Evolutionary conservation across 768 basidiomycete species (phyloP).

Genomic region (Pholiota conissans): DNA sequence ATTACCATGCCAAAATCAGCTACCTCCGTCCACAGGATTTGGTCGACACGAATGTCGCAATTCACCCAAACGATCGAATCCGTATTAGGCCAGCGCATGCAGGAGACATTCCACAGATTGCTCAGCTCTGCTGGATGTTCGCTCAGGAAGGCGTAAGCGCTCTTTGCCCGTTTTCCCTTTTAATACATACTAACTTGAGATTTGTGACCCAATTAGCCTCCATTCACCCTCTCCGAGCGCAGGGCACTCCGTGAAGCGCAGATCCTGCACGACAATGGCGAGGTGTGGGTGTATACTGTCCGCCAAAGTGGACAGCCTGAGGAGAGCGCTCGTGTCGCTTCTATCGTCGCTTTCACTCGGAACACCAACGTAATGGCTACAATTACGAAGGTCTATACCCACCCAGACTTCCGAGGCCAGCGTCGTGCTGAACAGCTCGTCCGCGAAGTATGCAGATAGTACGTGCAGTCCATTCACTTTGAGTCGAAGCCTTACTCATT

Average conservation of each 20-base stretch:
- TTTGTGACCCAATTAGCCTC: no score
- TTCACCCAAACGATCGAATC: slow-evolving; percentile 17
- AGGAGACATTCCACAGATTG: slow-evolving; percentile 39
- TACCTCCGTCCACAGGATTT: slow-evolving; percentile 52
- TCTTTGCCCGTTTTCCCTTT: not conserved
- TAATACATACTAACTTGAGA: no score
- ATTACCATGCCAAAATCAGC: slow-evolving; percentile 62
- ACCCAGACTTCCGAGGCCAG: slow-evolving; percentile 45
- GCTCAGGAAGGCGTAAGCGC: slow-evolving; percentile 55
- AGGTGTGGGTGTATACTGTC: slow-evolving; percentile 59
- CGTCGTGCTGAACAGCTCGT: slow-evolving; percentile 67
- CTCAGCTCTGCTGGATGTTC: slow-evolving; percentile 54
- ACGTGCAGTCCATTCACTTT: slow-evolving; percentile 20
- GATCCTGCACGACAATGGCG: slow-evolving; percentile 41
- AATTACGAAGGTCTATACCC: slow-evolving; percentile 74
- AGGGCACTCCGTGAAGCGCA: slow-evolving; percentile 52
- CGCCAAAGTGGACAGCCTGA: slow-evolving; percentile 13
- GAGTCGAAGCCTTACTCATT: not conserved
- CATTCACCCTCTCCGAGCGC: slow-evolving; percentile 47
- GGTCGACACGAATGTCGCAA: slow-evolving; percentile 16
- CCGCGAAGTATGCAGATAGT: slow-evolving; percentile 56
- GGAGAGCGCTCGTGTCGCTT: slow-evolving; percentile 53
- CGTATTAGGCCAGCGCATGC: slow-evolving; percentile 44
- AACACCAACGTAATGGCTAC: slow-evolving; percentile 56
- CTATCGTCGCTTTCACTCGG: slow-evolving; percentile 68